Percentiles rank a stretch among this genome's conserved stretches.
Conservation (phyloP, 2,329 filamentous ascomycete genomes). For the Ophiostoma fasciatum region DNA sequence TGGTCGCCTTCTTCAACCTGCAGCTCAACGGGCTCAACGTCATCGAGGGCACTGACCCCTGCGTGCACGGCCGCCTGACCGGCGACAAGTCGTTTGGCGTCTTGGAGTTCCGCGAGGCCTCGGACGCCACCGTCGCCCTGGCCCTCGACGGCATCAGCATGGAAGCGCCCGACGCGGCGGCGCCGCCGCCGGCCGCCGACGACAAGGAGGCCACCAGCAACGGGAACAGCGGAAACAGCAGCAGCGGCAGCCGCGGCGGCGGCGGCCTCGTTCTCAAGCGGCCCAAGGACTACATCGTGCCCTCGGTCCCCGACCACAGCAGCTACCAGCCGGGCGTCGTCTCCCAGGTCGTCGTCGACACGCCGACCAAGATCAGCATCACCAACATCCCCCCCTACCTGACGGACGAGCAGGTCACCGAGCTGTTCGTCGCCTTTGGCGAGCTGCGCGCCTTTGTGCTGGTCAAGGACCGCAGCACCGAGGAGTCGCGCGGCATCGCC, state of each 20-base stretch:
- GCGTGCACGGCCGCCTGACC: constrained; percentile 68
- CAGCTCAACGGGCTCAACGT: constrained; percentile 96
- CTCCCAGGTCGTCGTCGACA: constrained; percentile 72
- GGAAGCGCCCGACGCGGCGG: constrained; percentile 50
- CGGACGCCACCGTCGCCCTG: constrained; percentile 81
- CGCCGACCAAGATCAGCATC: constrained; percentile 87
- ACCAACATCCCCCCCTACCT: constrained; percentile 80
- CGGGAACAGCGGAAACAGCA: constrained; percentile 13
- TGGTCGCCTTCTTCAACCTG: constrained; percentile 84
- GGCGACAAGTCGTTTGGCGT: constrained; percentile 69
- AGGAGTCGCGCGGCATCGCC: constrained; percentile 85
- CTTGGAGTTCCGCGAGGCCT: constrained; percentile 75
- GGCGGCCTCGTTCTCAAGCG: constrained; percentile 61
- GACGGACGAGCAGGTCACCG: constrained; percentile 78
- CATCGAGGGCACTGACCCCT: constrained; percentile 69
- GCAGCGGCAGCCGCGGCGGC: constrained; percentile 28
- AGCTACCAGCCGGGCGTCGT: constrained; percentile 63
- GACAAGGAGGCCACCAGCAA: constrained; percentile 37
- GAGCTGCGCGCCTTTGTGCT: constrained; percentile 84
- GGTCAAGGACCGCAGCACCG: constrained; percentile 72
- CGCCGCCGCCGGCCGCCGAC: constrained; percentile 25
- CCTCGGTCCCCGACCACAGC: constrained; percentile 57
- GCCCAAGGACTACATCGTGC: constrained; percentile 95
- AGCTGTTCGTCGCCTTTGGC: constrained; percentile 81
- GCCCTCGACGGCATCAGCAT: constrained; percentile 83